Percentiles rank a stretch among this genome's conserved stretches.
These are phyloP conservation scores for Chalara sp. DNA, from an alignment of 2,329 filamentous ascomycete genomes.

Conservation along the genomic window DNA sequence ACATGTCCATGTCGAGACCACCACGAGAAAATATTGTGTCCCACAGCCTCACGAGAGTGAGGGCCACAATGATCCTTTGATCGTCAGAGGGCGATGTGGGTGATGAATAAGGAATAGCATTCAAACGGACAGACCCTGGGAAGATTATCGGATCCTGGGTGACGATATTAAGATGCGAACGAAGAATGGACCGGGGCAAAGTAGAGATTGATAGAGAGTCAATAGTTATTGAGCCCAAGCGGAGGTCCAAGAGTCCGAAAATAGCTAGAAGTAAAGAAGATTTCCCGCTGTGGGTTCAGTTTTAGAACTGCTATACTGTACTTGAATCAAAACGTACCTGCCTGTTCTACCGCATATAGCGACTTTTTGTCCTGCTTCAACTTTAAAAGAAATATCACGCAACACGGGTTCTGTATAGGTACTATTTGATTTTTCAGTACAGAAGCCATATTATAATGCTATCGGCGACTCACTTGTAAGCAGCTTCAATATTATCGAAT, in stretches of 20 bases:
- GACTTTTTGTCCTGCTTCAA: constrained; percentile 36
- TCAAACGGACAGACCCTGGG: constrained; percentile 38
- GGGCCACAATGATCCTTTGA: constrained; percentile 29
- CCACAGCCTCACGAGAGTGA: constrained; percentile 38
- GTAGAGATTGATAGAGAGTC: constrained; percentile 30
- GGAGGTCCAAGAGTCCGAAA: neutral
- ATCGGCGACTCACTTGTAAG: neutral
- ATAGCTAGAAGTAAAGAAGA: neutral
- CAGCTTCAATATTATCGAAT: constrained; percentile 2
- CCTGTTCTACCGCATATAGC: constrained; percentile 47
- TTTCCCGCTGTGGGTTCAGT: neutral
- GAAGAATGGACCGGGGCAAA: constrained; percentile 35
- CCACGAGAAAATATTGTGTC: constrained; percentile 27
- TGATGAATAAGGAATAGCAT: constrained; percentile 16
- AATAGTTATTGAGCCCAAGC: neutral
- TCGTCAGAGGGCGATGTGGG: neutral
- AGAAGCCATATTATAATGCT: neutral
- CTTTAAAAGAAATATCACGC: neutral
- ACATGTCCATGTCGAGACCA: constrained; percentile 2
- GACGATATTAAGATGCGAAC: constrained; percentile 36
- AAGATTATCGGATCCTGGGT: constrained; percentile 43
- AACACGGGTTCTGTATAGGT: neutral
- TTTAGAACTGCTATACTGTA: neutral
- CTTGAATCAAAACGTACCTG: neutral
- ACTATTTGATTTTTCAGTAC: neutral